Conservation (phyloP, 2,329 filamentous ascomycete genomes). For the Pseudogymnoascus pannorum region DNA sequence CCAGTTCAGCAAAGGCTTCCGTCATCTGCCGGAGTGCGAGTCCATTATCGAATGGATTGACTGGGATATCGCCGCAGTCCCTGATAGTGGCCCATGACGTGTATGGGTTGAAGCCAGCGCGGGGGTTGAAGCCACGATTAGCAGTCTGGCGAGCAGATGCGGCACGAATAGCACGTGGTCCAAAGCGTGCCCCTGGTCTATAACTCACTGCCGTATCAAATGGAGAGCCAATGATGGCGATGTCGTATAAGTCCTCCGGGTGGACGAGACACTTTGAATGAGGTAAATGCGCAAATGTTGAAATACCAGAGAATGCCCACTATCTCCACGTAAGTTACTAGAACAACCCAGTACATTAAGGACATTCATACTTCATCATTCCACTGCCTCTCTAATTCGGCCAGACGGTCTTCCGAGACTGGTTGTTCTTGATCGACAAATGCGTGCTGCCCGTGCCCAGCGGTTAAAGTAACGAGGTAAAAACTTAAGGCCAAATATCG, state of each 20-base stretch:
- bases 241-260: slow-evolving; percentile 57
- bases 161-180: slow-evolving; percentile 77
- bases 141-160: slow-evolving; percentile 75
- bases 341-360: too few relatives aligned
- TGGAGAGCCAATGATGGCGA: slow-evolving; percentile 64
- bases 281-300: slow-evolving; percentile 65
- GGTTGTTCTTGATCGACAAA: background rate
- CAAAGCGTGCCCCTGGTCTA: slow-evolving; percentile 69
- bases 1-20: slow-evolving; percentile 67
- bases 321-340: slow-evolving; percentile 18
- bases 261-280: slow-evolving; percentile 63
- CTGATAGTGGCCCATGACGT: slow-evolving; percentile 68
- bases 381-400: background rate
- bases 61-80: slow-evolving; percentile 86
- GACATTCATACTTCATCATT: background rate
- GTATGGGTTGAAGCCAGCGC: slow-evolving; percentile 79
- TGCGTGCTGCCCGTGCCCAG: background rate
- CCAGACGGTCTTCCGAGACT: background rate
- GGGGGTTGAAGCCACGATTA: slow-evolving; percentile 74
- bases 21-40: slow-evolving; percentile 80
- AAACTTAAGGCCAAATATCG: background rate
- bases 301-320: slow-evolving; percentile 66
- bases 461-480: background rate
- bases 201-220: slow-evolving; percentile 70
- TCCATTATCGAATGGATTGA: slow-evolving; percentile 79